phyloP scores from a whole-genome alignment of 2,329 filamentous ascomycete genomes.

The Trichocomaceae sp. region DNA sequence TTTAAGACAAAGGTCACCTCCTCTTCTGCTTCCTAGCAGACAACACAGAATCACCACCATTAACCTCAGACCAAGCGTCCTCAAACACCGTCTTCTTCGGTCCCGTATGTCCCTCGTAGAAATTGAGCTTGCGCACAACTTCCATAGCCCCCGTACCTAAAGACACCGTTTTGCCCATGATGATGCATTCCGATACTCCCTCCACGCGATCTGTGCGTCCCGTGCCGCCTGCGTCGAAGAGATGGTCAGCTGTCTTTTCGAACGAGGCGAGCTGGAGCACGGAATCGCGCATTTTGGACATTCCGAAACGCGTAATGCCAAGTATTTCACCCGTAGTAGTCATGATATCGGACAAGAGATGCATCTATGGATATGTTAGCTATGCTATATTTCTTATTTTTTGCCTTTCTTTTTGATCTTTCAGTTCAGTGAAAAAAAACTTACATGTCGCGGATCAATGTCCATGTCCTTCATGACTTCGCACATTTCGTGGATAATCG shows the following conservation, averaged over 20 bases:
- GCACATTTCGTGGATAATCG: constrained; percentile 82
- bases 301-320: constrained; percentile 90
- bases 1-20: neutral
- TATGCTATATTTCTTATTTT: neutral
- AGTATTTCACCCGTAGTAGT: constrained; percentile 97
- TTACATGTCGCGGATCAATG: constrained; percentile 92
- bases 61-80: constrained; percentile 44
- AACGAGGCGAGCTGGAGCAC: constrained; percentile 93
- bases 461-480: constrained; percentile 89
- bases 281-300: constrained; percentile 92
- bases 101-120: constrained; percentile 54
- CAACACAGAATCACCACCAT: neutral
- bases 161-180: constrained; percentile 92
- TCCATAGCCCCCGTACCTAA: constrained; percentile 90
- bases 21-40: constrained; percentile 1
- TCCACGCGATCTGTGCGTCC: constrained; percentile 91
- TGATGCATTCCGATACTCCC: constrained; percentile 93
- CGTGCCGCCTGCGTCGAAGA: constrained; percentile 87
- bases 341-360: constrained; percentile 95
- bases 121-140: constrained; percentile 69
- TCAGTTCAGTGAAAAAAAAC: neutral
- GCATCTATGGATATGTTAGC: constrained; percentile 36
- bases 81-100: constrained; percentile 61
- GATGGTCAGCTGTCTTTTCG: constrained; percentile 95
- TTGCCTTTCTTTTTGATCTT: neutral